These are phyloP conservation scores for Halophytophthora polymorphica DNA, from an alignment of 352 stramenopile species.

Conservation along the genomic window DNA sequence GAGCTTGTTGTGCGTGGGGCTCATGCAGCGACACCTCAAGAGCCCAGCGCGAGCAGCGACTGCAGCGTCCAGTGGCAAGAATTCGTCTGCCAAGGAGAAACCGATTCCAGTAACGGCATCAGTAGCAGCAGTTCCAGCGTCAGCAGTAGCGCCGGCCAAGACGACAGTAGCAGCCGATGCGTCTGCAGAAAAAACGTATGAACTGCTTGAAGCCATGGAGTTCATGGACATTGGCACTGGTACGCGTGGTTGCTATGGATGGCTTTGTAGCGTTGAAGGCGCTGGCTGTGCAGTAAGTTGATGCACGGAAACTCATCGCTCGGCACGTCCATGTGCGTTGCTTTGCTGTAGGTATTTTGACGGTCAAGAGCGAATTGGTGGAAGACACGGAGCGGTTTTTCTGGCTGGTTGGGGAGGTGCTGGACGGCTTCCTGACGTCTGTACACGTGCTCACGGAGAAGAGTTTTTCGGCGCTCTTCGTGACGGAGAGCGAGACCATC, in stretches of 20 bases:
- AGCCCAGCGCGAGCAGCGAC: slow-evolving; percentile 21
- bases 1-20: slow-evolving; percentile 74
- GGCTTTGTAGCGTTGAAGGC: not conserved
- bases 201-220: slow-evolving; percentile 85
- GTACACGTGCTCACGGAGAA: slow-evolving; percentile 59
- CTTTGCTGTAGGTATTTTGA: slow-evolving; percentile 57
- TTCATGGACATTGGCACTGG: slow-evolving; percentile 87
- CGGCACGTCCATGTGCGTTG: too few relatives aligned
- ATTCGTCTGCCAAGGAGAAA: too few relatives aligned
- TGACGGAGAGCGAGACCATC: slow-evolving; percentile 75
- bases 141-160: slow-evolving; percentile 4
- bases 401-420: slow-evolving; percentile 56
- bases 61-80: slow-evolving; percentile 7
- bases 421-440: slow-evolving; percentile 58
- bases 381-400: slow-evolving; percentile 66
- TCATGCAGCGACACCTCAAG: slow-evolving; percentile 84
- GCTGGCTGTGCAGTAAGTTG: slow-evolving; percentile 5
- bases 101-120: not conserved
- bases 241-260: slow-evolving; percentile 4
- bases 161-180: slow-evolving; percentile 16
- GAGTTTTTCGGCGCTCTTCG: slow-evolving; percentile 71
- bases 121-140: not conserved
- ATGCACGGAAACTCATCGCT: too few relatives aligned
- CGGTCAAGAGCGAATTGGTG: slow-evolving; percentile 82
- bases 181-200: slow-evolving; percentile 65